Conservation (phyloP, 495 filamentous ascomycete species). For the Podospora fimiseda region DNA sequence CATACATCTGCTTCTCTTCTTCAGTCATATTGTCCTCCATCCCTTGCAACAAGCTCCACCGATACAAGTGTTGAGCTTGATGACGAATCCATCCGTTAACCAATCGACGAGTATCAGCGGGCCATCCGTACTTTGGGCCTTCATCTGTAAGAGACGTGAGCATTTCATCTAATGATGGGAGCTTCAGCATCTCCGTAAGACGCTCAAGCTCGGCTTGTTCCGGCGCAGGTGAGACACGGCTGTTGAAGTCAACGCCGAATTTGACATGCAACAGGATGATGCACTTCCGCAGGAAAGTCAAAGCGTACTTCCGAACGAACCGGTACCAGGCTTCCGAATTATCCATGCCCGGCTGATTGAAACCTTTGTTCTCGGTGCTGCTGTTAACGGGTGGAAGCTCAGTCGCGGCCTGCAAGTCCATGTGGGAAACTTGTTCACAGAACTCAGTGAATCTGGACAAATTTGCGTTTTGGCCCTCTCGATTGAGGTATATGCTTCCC, state of each 20-base stretch:
- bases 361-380: constrained; percentile 29
- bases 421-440: constrained; percentile 29
- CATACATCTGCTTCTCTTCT: constrained; percentile 1
- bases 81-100: constrained; percentile 78
- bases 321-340: constrained; percentile 36
- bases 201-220: constrained; percentile 75
- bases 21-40: neutral
- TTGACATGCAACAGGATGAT: constrained; percentile 79
- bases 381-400: constrained; percentile 3
- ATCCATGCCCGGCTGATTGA: constrained; percentile 38
- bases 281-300: constrained; percentile 84
- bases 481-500: constrained; percentile 23
- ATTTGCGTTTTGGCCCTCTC: constrained; percentile 26
- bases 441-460: constrained; percentile 41
- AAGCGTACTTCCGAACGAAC: constrained; percentile 68
- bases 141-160: constrained; percentile 45
- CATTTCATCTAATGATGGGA: constrained; percentile 78
- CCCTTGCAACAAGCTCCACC: neutral
- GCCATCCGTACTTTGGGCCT: constrained; percentile 34
- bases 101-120: constrained; percentile 26
- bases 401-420: constrained; percentile 23
- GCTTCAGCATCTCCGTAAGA: constrained; percentile 62
- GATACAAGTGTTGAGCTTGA: constrained; percentile 31
- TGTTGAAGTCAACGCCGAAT: constrained; percentile 81
- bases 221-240: constrained; percentile 56